Percentiles rank a stretch among this genome's conserved stretches.
Conservation (phyloP, 192 early-diverging fungal species). For the Linderina pennispora region DNA sequence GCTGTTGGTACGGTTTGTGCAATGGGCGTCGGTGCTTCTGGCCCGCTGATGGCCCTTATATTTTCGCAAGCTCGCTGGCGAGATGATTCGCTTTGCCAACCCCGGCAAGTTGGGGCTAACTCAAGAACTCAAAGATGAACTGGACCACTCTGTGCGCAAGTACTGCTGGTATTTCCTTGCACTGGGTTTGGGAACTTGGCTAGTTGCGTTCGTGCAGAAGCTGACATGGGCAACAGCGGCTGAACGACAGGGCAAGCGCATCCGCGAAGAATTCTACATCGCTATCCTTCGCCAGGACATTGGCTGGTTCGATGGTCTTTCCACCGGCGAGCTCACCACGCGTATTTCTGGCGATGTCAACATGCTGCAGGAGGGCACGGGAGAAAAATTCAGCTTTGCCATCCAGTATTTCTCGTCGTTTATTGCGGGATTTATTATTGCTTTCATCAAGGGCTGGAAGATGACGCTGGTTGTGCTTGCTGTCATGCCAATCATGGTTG, state of each 20-base stretch:
- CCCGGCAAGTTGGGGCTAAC: neutral
- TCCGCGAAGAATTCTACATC: conserved; percentile 67
- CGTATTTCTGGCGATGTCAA: conserved; percentile 82
- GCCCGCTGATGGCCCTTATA: conserved; percentile 49
- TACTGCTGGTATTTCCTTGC: conserved; percentile 43
- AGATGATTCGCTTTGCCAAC: conserved; percentile 19
- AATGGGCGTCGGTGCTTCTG: conserved; percentile 24
- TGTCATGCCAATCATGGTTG: conserved; percentile 67
- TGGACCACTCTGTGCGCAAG: conserved; percentile 32
- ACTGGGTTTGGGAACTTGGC: conserved; percentile 16
- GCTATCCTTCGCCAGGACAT: conserved; percentile 82
- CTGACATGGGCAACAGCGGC: conserved; percentile 23
- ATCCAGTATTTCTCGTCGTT: conserved; percentile 61
- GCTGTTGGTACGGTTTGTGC: conserved; percentile 32
- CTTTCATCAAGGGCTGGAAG: conserved; percentile 75
- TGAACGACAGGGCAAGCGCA: conserved; percentile 62
- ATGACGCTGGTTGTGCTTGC: conserved; percentile 76
- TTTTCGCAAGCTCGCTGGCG: conserved; percentile 23
- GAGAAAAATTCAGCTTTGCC: conserved; percentile 75
- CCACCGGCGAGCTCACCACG: conserved; percentile 78
- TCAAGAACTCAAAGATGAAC: conserved; percentile 8
- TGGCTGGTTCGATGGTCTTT: conserved; percentile 77
- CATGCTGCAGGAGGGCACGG: conserved; percentile 82
- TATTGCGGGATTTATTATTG: conserved; percentile 66
- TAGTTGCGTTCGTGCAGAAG: conserved; percentile 11